A percentile compares a stretch with the other conserved stretches of the same genome.
phyloP scores from a whole-genome alignment of 2,329 filamentous ascomycete species.

The Aspergillus persii region DNA sequence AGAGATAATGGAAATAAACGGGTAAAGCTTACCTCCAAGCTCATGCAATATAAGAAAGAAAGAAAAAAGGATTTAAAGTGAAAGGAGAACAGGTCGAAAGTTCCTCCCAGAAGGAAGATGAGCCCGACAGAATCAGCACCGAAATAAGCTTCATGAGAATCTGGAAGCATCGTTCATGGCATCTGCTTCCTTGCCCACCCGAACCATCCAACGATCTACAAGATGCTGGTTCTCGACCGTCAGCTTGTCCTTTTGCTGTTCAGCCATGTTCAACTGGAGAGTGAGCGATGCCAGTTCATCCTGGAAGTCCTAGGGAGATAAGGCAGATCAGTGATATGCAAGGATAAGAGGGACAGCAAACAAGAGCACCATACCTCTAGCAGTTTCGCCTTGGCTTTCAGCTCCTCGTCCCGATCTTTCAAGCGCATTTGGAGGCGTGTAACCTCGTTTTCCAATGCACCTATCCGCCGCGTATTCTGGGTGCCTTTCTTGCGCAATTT shows the following conservation, averaged over 20 bases:
- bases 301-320: conserved; percentile 65
- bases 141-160: conserved; percentile 36
- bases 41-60: background rate
- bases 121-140: background rate
- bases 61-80: background rate
- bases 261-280: conserved; percentile 81
- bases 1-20: background rate
- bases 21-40: background rate
- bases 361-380: conserved; percentile 59
- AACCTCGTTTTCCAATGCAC: conserved; percentile 62
- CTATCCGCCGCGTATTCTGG: conserved; percentile 61
- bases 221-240: conserved; percentile 83
- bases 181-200: conserved; percentile 81
- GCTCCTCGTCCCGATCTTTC: conserved; percentile 79
- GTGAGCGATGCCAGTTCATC: conserved; percentile 89
- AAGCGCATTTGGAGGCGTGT: conserved; percentile 63
- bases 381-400: conserved; percentile 78
- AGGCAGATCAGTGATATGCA: conserved; percentile 4
- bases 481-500: conserved; percentile 60
- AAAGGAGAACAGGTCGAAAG: no score
- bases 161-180: conserved; percentile 69
- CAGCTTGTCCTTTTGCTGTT: conserved; percentile 70
- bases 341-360: background rate
- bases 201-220: conserved; percentile 85
- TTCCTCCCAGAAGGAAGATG: background rate